Evolutionary conservation across 2,329 filamentous ascomycete genomes (phyloP).

Genomic region (Nemania sp.): DNA sequence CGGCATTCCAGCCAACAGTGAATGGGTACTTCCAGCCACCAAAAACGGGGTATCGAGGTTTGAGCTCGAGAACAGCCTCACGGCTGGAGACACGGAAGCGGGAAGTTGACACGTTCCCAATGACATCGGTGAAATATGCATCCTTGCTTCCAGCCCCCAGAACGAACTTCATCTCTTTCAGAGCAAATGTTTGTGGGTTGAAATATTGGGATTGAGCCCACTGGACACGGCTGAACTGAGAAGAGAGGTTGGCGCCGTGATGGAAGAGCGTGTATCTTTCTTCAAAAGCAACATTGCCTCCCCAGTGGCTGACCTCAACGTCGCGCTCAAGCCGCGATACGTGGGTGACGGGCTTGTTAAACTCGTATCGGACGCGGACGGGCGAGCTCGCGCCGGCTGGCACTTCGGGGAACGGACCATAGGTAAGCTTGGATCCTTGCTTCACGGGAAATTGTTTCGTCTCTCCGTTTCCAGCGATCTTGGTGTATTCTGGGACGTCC

Average conservation of each 20-base stretch:
- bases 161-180: constrained; percentile 81
- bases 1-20: constrained; percentile 92
- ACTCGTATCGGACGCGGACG: constrained; percentile 87
- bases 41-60: constrained; percentile 94
- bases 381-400: constrained; percentile 76
- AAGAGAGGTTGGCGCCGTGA: constrained; percentile 76
- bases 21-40: constrained; percentile 99
- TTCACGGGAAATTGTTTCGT: constrained; percentile 71
- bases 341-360: constrained; percentile 87
- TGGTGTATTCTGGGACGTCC: constrained; percentile 84
- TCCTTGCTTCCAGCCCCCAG: constrained; percentile 80
- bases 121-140: constrained; percentile 93
- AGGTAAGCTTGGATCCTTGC: constrained; percentile 83
- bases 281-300: constrained; percentile 92
- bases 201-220: constrained; percentile 76
- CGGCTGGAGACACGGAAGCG: constrained; percentile 77
- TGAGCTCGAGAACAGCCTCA: constrained; percentile 84
- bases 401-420: constrained; percentile 84
- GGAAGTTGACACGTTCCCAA: constrained; percentile 96
- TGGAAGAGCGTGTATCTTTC: constrained; percentile 90
- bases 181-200: constrained; percentile 74
- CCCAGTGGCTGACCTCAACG: constrained; percentile 96
- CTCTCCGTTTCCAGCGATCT: constrained; percentile 65
- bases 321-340: constrained; percentile 82
- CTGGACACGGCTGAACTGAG: constrained; percentile 75